Conservation (phyloP, 306 rosid species). For the Leucaena leucocephala region DNA sequence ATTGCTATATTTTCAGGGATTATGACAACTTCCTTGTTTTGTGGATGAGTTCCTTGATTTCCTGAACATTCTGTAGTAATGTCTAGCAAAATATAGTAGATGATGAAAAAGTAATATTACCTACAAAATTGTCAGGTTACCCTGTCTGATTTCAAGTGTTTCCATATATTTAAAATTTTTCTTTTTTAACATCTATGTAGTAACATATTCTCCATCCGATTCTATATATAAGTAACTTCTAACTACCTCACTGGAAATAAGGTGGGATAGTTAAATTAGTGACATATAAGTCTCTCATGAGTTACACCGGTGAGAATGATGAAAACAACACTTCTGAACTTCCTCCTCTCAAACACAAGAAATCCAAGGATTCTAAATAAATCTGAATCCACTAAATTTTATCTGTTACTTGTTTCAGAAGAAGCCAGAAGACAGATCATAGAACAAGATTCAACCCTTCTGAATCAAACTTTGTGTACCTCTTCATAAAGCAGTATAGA, state of each 20-base stretch:
- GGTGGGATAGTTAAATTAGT: background rate
- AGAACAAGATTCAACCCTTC: background rate
- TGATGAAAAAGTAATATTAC: too few relatives aligned
- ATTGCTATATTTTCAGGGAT: background rate
- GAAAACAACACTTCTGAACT: background rate
- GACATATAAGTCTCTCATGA: too few relatives aligned
- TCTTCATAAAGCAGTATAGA: slow-evolving; percentile 48
- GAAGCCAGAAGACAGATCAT: slow-evolving; percentile 10
- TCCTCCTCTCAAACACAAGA: background rate
- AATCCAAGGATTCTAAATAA: background rate
- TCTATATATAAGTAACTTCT: too few relatives aligned
- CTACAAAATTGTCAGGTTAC: background rate
- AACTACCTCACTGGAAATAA: background rate
- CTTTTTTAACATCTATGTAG: background rate
- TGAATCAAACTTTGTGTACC: slow-evolving; percentile 39
- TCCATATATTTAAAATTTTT: background rate
- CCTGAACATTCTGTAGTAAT: too few relatives aligned
- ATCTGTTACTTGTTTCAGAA: slow-evolving; percentile 24
- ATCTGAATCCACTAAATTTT: background rate
- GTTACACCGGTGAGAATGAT: background rate
- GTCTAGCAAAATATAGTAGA: background rate
- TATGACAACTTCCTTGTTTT: background rate
- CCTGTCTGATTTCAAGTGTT: background rate
- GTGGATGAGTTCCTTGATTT: too few relatives aligned
- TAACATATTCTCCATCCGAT: background rate